Base-by-base conservation (phyloP, 345 rosid genomes). In the Citrus maxima region DNA sequence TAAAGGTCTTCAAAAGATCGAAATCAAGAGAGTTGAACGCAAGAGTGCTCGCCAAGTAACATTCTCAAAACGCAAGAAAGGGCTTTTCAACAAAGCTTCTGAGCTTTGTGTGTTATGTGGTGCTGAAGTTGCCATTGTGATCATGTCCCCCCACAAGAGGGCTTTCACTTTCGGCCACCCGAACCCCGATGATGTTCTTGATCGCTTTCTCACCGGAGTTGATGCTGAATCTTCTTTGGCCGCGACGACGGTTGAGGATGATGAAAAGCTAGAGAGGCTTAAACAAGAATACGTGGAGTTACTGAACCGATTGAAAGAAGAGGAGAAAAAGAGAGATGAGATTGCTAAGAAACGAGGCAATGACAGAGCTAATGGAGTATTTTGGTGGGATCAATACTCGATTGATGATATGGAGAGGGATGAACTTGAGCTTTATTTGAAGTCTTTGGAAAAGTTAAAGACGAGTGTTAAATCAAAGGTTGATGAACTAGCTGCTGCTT, bases 21-120 rank as follows among this genome's bases (percentile, higher is more conserved):
- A 62, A 32, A 80, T 80, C 64, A 70, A 80, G 83, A 72, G 32
- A 65, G 54, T 80, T 3, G 83, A 80, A 25, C n/a, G 65, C 27
- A 72, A 70, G 25, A 55, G 25, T 65, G 72, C 37, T 7, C 54
- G 72, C 22, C 86, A 82, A 80, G 88, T 88, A 25, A 86, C 88
- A 2, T 88, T 88, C 55, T 86, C 88, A 2, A 86, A 88, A 75
- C 73, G 90, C 34, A 82, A 87, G 7, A 81, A 74, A 6, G 90
- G 90, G 1, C 73, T 88, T 2, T 84, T 86, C 86, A 84, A 78
- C 77, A 86, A 88, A 79, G 75, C 90, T 8, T 79, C 81, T 30
- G 88, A 88, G 72, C 37, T 88, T 10, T 78, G 84, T 58, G 75
- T 80, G 27, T 19, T 85, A 1, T 82, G 84, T n/a, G 90, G 85